Base-by-base conservation (phyloP, 2,329 filamentous ascomycete genomes). In the Diaporthe amygdali region DNA sequence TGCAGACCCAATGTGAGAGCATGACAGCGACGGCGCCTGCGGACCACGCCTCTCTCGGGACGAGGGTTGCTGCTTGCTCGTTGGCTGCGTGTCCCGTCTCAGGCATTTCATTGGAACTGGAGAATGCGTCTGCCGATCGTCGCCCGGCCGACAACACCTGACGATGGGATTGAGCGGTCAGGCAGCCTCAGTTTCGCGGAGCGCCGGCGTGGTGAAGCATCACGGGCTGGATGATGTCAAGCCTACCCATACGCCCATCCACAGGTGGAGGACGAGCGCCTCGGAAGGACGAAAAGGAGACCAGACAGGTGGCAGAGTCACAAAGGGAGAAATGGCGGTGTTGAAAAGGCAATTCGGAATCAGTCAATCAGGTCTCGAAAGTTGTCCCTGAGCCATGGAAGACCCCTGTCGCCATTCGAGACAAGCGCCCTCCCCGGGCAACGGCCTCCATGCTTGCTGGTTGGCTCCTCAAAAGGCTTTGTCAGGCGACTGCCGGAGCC, bases 291-390 rank as follows among this genome's bases (percentile, higher is more conserved):
- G 41, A 59, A 68, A 39, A 56, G 52, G 52, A 46, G 52, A 49
- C 64, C 17, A 25, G 32, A 37, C 51, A 47, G 54, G 52, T 20
- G 41, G 4, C 41, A 32, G 32, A 12, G 52, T 52, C 46, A 46
- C 51, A 59, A 51, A 55, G 49, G 14, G 41, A 67, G 44, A 68
- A 71, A 68, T 63, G 69, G 66, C 69, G 69, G 61, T 67, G 69
- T 61, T 68, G 63, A n/a, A 39, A 39, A 69, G 17, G 72, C 68
- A 75, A 64, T 25, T 56, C 55, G 14, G 56, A 64, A 52, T 51
- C 27, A 63, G 27, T 39, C 39, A 56, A 70, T 37, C 72, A 39
- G 68, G 71, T 66, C 66, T 68, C 71, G 63, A 66, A 68, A 46
- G 34, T 27, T 39, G 47, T 70, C 61, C 39, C 52, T 39, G 63